Percentiles rank a stretch among this genome's conserved stretches.
phyloP scores from a whole-genome alignment of 1,284 basidiomycete genomes.

The Trichosporon asahii region DNA sequence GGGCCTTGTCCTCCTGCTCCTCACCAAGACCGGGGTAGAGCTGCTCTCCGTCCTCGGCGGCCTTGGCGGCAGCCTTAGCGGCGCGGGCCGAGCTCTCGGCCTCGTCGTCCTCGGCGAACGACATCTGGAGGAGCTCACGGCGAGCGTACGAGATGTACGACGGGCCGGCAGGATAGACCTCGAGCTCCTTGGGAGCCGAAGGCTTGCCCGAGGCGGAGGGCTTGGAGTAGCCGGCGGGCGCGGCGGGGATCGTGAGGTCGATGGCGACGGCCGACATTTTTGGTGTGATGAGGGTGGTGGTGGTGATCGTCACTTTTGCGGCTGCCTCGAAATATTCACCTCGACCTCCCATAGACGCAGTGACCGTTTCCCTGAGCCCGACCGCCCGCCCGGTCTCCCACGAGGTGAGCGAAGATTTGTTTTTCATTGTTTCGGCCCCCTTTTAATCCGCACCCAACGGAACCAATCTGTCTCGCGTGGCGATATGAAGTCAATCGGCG shows the following conservation, averaged over 20 bases:
- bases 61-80: constrained; percentile 59
- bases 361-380: neutral
- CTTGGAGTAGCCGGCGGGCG: constrained; percentile 47
- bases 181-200: constrained; percentile 50
- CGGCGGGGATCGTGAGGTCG: constrained; percentile 46
- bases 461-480: neutral
- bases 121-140: constrained; percentile 67
- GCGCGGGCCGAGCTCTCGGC: constrained; percentile 46
- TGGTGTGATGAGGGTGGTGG: constrained; percentile 12
- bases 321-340: neutral
- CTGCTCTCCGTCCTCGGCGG: constrained; percentile 59
- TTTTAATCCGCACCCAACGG: neutral
- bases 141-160: constrained; percentile 78
- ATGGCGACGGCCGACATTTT: constrained; percentile 50
- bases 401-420: neutral
- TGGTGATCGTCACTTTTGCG: neutral
- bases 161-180: constrained; percentile 73
- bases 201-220: constrained; percentile 43
- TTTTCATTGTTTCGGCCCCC: neutral
- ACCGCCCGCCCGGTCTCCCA: neutral
- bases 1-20: constrained; percentile 73
- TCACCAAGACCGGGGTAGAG: constrained; percentile 91
- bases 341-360: neutral
- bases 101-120: constrained; percentile 74
- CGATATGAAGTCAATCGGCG: neutral